Conservation (phyloP, 306 rosid genomes). For the Rosa lucieae region DNA sequence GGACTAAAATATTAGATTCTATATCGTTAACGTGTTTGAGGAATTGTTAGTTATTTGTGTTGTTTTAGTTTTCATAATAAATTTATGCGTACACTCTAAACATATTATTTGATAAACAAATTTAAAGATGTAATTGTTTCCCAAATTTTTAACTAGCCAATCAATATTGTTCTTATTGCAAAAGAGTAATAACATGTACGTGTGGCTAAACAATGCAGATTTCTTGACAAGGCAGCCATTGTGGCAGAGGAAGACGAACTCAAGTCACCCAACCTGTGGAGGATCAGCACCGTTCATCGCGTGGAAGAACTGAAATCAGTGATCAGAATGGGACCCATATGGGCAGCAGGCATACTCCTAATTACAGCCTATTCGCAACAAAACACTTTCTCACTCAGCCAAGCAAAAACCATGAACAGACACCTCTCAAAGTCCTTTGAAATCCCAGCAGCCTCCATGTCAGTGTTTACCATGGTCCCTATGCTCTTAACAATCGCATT, state of each 20-base stretch:
- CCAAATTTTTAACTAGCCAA: not conserved
- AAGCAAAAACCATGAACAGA: constrained; percentile 86
- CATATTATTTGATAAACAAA: not conserved
- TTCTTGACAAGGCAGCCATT: constrained; percentile 83
- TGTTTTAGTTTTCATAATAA: too few species aligned
- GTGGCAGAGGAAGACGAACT: constrained; percentile 53
- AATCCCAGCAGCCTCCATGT: constrained; percentile 95
- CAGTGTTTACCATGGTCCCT: constrained; percentile 57
- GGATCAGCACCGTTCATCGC: constrained; percentile 73
- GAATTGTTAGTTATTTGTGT: not conserved
- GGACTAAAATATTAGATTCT: too few species aligned
- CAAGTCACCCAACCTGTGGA: constrained; percentile 73
- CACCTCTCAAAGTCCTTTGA: constrained; percentile 56
- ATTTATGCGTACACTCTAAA: too few species aligned
- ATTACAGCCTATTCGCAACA: constrained; percentile 94
- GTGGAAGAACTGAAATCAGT: constrained; percentile 83
- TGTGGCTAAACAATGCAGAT: constrained; percentile 35
- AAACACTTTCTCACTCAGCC: constrained; percentile 74
- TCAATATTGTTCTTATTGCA: not conserved
- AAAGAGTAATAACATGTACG: not conserved
- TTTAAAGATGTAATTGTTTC: not conserved
- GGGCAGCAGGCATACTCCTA: constrained; percentile 90
- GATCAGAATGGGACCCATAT: constrained; percentile 91
- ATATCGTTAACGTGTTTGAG: too few species aligned
- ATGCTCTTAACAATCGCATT: constrained; percentile 75